Base-by-base conservation (phyloP, 495 filamentous ascomycete species). In the Trichodelitschia bisporula region DNA sequence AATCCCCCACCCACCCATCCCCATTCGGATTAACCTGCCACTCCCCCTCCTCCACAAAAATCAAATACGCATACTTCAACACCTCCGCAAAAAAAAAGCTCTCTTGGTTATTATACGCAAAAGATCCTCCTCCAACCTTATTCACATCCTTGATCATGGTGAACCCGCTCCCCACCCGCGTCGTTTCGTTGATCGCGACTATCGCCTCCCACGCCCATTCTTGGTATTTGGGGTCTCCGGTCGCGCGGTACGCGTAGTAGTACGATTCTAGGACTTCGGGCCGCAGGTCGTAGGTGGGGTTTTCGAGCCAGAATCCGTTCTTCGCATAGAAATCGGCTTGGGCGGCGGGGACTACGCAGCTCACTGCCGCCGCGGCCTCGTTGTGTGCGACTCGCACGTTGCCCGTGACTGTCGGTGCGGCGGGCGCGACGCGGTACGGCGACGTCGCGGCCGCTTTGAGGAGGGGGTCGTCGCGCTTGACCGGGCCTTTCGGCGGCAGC, bases 71-170 rank as follows among this genome's bases (percentile, higher is more conserved):
- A 50, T 90, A 92, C 56, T 92, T 92, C 41, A 89, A 36, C 31
- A 83, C 75, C 55, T 92, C 80, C 0, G 82, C 80, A 45, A 86
- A 84, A 51, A 77, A 68, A 55, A 89, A 91, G 40, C 74, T 83
- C 55, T 91, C 80, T 58, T 83, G 72, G 43, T 69, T 68, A 38
- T 89, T 68, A 10, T 72, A 71, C 19, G 49, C 46, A 15, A 33
- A 29, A 14, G 17, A 33, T 31, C 30, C 50, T 6, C 21, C 26
- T 4, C 52, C 55, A 0, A 36, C 9, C 14, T 41, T 43, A 40
- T 77, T 76, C n/a, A 89, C 79, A 45, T 89, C 45, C 0, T 40
- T 38, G 28, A 90, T 50, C 9, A 57, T 58, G 11, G 63, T 59
- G 48, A 68, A 91, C 3, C 80, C 80, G 3, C 64, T 68, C 2